Conservation (phyloP, 2,329 filamentous ascomycete species). For the Ophiostoma perfectum region DNA sequence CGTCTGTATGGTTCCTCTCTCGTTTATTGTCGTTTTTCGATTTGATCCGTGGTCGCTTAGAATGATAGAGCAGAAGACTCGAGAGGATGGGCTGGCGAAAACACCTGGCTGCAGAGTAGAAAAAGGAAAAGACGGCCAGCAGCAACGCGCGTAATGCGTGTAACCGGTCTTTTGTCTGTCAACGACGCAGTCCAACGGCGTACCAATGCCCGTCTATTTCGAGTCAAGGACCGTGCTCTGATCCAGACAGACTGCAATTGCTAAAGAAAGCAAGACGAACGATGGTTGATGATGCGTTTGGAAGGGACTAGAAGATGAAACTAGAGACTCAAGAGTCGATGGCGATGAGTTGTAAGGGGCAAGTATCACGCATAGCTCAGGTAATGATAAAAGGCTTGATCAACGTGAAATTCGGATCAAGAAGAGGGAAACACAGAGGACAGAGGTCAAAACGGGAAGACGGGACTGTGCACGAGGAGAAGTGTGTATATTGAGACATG, state of each 20-base stretch:
- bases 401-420: not conserved
- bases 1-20: not conserved
- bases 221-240: conserved; percentile 18
- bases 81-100: not conserved
- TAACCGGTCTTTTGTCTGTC: conserved; percentile 19
- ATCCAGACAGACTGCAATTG: not conserved
- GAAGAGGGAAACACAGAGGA: not conserved
- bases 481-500: not conserved
- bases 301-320: not conserved
- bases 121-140: not conserved
- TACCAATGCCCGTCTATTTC: conserved; percentile 19
- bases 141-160: conserved; percentile 23
- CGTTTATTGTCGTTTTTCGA: not conserved
- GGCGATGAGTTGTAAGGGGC: not conserved
- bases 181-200: conserved; percentile 19
- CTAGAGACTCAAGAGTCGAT: not conserved
- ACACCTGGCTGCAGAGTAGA: not conserved
- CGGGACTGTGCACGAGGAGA: not conserved
- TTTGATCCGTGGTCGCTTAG: not conserved
- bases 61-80: not conserved
- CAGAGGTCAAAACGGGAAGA: not conserved
- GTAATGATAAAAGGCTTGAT: not conserved
- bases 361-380: not conserved
- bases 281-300: not conserved
- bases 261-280: not conserved